These are phyloP conservation scores for Apophysomyces ossiformis DNA, from an alignment of 371 early-diverging fungal genomes.

Conservation along the genomic window DNA sequence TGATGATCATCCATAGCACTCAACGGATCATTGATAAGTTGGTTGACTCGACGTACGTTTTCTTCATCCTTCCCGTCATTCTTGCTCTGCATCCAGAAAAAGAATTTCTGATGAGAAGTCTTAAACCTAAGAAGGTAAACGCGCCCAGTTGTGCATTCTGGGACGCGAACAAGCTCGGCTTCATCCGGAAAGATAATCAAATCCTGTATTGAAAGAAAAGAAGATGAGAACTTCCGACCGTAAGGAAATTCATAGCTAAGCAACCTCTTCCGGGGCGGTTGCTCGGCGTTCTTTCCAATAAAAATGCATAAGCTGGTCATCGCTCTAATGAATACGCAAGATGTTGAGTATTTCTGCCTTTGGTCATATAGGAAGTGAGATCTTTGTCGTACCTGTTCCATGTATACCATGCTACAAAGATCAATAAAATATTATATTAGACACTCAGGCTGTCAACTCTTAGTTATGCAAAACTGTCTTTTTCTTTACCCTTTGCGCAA, in stretches of 20 bases:
- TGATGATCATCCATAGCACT: constrained; percentile 35
- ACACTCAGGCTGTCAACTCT: not conserved
- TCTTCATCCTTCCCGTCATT: constrained; percentile 63
- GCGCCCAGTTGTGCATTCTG: constrained; percentile 74
- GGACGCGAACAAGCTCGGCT: constrained; percentile 70
- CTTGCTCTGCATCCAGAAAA: constrained; percentile 85
- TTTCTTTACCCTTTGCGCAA: constrained; percentile 67
- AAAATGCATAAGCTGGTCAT: constrained; percentile 75
- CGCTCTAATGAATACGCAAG: constrained; percentile 35
- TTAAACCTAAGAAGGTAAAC: constrained; percentile 78
- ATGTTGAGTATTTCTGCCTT: not conserved
- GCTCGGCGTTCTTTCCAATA: constrained; percentile 74
- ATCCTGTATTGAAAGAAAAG: constrained; percentile 36
- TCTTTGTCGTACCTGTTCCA: constrained; percentile 51
- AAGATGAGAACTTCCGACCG: not conserved
- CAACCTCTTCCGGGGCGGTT: constrained; percentile 60
- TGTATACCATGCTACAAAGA: constrained; percentile 50
- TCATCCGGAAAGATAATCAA: constrained; percentile 84
- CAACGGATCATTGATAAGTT: constrained; percentile 63
- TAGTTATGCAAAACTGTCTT: not conserved
- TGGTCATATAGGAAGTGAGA: not conserved
- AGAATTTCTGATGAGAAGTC: constrained; percentile 71
- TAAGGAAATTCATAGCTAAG: constrained; percentile 12
- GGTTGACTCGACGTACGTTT: constrained; percentile 55
- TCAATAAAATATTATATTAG: not conserved